Base-by-base conservation (phyloP, 106 monocot genomes). In the Triglochin maritima region DNA sequence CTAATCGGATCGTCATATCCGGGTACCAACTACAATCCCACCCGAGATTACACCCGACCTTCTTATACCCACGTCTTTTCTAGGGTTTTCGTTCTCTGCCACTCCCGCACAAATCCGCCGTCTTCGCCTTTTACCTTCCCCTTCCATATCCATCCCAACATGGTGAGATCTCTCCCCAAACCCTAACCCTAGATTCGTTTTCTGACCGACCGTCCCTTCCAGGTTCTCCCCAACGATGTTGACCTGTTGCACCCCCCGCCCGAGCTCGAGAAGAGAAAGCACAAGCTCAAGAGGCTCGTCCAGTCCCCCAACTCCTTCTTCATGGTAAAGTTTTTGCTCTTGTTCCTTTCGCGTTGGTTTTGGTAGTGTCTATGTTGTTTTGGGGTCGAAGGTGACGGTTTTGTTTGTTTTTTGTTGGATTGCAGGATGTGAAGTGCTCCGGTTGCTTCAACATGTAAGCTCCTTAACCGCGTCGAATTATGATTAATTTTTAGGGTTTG, bases 371-470 rank as follows among this genome's bases (percentile, higher is more conserved):
- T 16, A 50, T 7, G 8, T 50, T 44, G 3, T 9, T 41, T 2
- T 29, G 9, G 9, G 9, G 15, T 2, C 9, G 0, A 3, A 60
- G 9, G 9, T 29, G 15, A 2, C 10, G 0, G 17, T 60, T 60
- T 59, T 17, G 6, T 29, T 63, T 12, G 45, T 2, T 63, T 65
- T 65, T 63, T 45, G 9, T 9, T 9, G 50, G 50, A 8, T 64
- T 81, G 54, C 7, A 85, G 84, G 84, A 85, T 70, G 84, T 85
- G 47, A 81, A 85, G 61, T 85, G 84, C 65, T 78, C 81, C 60
- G 84, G 84, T 0, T 85, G 84, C 62, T 85, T 85, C 71, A 81
- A 78, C 75, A 85, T 85, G 84, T 85, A 81, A 81, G 84, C 14
- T 29, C 15, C 29, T 29, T 29, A 29, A 29, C 29, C 29, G 29